These are phyloP conservation scores for Ricinus communis DNA, from an alignment of 345 rosid genomes.

Conservation along the genomic window DNA sequence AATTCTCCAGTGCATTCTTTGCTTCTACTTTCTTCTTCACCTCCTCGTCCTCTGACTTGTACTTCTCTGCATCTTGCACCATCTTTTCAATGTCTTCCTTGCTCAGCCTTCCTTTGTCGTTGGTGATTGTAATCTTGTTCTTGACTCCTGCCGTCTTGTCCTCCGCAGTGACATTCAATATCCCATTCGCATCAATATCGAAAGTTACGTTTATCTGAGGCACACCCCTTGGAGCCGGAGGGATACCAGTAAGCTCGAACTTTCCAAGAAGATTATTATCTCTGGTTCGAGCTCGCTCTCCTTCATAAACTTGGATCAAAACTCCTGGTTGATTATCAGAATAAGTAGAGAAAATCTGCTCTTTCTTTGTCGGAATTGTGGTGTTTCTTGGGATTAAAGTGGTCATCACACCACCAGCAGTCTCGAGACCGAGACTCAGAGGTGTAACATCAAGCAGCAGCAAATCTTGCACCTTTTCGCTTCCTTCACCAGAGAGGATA, in stretches of 20 bases:
- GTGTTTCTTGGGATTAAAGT: slow-evolving; percentile 14
- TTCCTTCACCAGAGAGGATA: slow-evolving; percentile 24
- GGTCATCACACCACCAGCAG: slow-evolving; percentile 12
- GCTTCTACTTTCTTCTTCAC: slow-evolving; percentile 19
- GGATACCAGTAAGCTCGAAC: slow-evolving; percentile 3
- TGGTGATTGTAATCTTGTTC: slow-evolving; percentile 21
- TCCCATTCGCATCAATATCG: slow-evolving; percentile 13
- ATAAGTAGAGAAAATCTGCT: slow-evolving; percentile 8
- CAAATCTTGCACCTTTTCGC: slow-evolving; percentile 23
- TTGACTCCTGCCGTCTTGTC: slow-evolving; percentile 18
- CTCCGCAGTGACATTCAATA: slow-evolving; percentile 8
- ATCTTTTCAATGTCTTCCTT: slow-evolving; percentile 11
- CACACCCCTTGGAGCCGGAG: slow-evolving; percentile 3
- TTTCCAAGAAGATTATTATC: slow-evolving; percentile 9
- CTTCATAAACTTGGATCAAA: slow-evolving; percentile 15
- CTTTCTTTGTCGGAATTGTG: slow-evolving; percentile 13
- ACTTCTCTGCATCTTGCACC: slow-evolving; percentile 17
- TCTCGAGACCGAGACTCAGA: slow-evolving; percentile 12
- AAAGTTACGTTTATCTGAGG: slow-evolving; percentile 15
- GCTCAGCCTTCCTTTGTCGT: slow-evolving; percentile 15
- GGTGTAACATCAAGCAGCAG: slow-evolving; percentile 12
- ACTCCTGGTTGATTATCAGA: slow-evolving; percentile 12
- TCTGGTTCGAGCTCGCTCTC: slow-evolving; percentile 8
- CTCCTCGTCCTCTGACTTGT: slow-evolving; percentile 6
- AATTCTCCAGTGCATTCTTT: too few species aligned